Conservation (phyloP, 106 monocot species). For the Phalaenopsis equestris region DNA sequence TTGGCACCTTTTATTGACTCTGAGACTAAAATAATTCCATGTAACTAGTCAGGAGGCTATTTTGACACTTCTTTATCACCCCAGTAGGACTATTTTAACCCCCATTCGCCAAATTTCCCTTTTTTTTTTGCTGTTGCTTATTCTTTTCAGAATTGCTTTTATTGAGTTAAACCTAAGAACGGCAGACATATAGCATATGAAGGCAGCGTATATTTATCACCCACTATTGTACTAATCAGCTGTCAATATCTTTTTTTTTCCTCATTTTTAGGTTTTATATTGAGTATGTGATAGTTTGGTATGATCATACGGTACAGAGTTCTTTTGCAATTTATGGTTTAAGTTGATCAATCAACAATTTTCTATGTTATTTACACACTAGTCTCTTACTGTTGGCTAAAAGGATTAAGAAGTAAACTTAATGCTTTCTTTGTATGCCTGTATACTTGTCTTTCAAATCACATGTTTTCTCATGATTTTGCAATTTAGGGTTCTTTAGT, state of each 20-base stretch:
- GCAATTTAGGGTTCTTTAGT: neutral
- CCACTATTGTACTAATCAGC: neutral
- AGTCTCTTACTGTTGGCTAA: neutral
- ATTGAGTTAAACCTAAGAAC: neutral
- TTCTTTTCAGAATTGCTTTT: neutral
- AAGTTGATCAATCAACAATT: neutral
- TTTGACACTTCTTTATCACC: too few relatives aligned
- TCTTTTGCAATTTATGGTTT: neutral
- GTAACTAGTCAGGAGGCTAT: too few relatives aligned
- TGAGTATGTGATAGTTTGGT: too few relatives aligned
- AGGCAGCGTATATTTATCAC: neutral
- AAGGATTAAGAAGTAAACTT: neutral
- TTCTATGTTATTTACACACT: neutral
- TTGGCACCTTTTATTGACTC: too few relatives aligned
- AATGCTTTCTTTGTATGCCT: neutral
- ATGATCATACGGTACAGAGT: neutral
- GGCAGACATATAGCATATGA: neutral
- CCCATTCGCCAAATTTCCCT: neutral
- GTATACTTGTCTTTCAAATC: neutral
- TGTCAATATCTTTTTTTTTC: neutral
- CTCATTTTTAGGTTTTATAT: neutral
- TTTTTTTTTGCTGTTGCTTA: neutral
- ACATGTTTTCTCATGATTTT: neutral
- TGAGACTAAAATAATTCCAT: too few relatives aligned
- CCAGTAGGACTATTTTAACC: too few relatives aligned